A percentile compares a stretch with the other conserved stretches of the same genome.
phyloP scores from a whole-genome alignment of 345 rosid genomes.

The Carallia brachiata region DNA sequence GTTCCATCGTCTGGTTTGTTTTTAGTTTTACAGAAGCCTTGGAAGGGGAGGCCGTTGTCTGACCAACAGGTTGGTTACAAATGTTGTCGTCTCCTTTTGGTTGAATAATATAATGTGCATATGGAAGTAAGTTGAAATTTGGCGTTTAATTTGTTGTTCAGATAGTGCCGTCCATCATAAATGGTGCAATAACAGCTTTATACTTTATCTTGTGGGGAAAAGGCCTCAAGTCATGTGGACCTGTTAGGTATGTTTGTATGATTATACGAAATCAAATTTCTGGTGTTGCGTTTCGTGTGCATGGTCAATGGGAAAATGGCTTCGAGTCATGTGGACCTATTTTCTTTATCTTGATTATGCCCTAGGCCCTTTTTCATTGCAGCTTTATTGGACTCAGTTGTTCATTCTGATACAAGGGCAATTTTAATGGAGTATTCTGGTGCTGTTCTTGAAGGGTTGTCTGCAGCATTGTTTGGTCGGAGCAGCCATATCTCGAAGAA shows the following conservation, averaged over 20 bases:
- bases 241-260: constrained; percentile 61
- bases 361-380: background rate
- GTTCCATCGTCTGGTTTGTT: constrained; percentile 72
- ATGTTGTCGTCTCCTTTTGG: background rate
- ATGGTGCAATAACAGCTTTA: constrained; percentile 85
- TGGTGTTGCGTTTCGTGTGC: background rate
- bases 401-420: constrained; percentile 47
- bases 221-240: constrained; percentile 92
- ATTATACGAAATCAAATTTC: constrained; percentile 4
- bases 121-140: background rate
- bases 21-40: constrained; percentile 81
- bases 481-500: constrained; percentile 78
- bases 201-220: constrained; percentile 95
- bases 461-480: constrained; percentile 83
- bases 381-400: background rate
- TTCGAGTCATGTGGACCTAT: too few relatives aligned
- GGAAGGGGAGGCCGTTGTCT: constrained; percentile 94
- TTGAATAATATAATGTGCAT: background rate
- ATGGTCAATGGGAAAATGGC: background rate
- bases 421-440: constrained; percentile 97
- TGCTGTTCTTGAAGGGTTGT: constrained; percentile 93
- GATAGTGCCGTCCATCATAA: constrained; percentile 90
- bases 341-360: too few relatives aligned
- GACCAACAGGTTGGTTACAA: constrained; percentile 64
- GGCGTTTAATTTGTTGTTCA: constrained; percentile 35